Base-by-base conservation (phyloP, 2,329 filamentous ascomycete genomes). In the Trichoderma sp. region DNA sequence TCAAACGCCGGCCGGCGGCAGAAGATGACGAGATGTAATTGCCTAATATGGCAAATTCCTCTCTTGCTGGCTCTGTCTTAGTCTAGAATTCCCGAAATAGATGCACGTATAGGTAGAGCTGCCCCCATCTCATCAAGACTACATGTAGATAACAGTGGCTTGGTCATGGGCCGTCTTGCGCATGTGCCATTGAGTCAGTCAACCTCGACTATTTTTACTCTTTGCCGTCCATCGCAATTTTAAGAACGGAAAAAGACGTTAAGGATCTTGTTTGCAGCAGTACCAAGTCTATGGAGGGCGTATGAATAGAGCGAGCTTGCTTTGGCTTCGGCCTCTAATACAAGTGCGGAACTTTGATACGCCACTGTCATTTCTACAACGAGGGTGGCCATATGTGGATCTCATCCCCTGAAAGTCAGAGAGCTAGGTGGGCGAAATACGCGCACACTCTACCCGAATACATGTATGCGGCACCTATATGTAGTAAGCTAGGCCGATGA, bases 141-240 rank as follows among this genome's bases (percentile, higher is more conserved):
- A n/a, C n/a, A n/a, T n/a, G n/a, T n/a, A 53, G 40, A 63, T 13
- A 6, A 47, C 47, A 11, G 47, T 47, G n/a, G 27, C 60, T 5
- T 63, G 60, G 60, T 63, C 60, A 29, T 63, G 60, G 60, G 60
- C 60, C 2, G 31, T 24, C n/a, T 56, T 65, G 10, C n/a, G n/a
- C 43, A 13, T 62, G 29, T 62, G 58, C 58, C 29, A 6, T 62
- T n/a, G 59, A 62, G 29, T 62, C 43, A 13, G 43, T 24, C 29
- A 5, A 21, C n/a, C 8, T 7, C 13, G n/a, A 4, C 6, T 61
- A 31, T 47, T 61, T 43, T 31, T 47, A 35, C 37, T 47, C 19
- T 61, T 29, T 13, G 57, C 31, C 21, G 21, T 40, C 16, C 16
- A 47, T 61, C 58, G 58, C 37, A n/a, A 27, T 3, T 61, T 33